Evolutionary conservation across 2,329 filamentous ascomycete species (phyloP), one percentile per base, ranked within the genome.

Genomic region (Nemania serpens): DNA sequence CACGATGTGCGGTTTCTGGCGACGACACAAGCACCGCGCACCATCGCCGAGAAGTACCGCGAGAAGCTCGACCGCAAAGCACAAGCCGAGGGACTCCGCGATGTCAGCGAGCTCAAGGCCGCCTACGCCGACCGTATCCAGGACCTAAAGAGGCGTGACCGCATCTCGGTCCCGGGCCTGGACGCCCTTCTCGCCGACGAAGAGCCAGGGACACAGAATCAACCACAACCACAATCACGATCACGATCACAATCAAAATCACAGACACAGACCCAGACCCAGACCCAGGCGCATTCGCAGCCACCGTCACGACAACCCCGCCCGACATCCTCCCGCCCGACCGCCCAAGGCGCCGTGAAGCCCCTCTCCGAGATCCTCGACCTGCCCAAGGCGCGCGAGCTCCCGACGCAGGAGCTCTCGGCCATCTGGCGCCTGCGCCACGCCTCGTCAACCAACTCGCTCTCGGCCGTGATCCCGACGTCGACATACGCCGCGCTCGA

Each of bases 1-100:
- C 91, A 96, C 76, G 91, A 97, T 76, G 88, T 96, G 49, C 91
- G 93, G 66, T 96, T 94, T 81, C 84, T 97, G 47, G 90, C 90
- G 63, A 95, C 92, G 15, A 91, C 93, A 63, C 85, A 86, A 59
- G 80, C 86, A 59, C 82, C 88, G 48, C 83, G 85, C 59, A 82
- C 84, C 69, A 81, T 97, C 41, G 74, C 91, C 66, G 92, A 96
- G 66, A 96, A 91, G 76, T 99, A 99, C 80, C 86, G 86, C 69
- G 84, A 89, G 59, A 97, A 97, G 80, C 88, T 99, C 64, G 84
- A 90, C 67, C 80, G 84, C 66, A 97, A 96, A 77, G 94, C 92
- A 11, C 86, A 87, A 73, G 78, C 89, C 77, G 83, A 90, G 74
- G 88, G 90, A n/a, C 78, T 84, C 59, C 81, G 82, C 66, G 86